Percentiles rank a stretch among this genome's conserved stretches.
phyloP scores from a whole-genome alignment of 1,284 basidiomycete genomes.

The Xerocomus nothofagi region DNA sequence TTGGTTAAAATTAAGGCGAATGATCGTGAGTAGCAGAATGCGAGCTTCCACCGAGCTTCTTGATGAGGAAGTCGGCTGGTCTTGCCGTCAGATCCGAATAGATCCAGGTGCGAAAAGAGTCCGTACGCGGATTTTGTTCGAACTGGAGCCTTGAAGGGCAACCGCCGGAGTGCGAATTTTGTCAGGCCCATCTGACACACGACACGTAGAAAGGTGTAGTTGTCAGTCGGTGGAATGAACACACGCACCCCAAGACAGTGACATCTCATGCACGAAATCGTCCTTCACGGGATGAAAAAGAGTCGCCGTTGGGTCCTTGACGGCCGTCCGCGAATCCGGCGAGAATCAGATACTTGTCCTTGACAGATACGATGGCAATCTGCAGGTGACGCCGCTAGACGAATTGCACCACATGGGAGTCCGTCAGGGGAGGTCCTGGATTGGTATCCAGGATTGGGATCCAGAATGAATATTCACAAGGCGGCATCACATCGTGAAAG shows the following conservation, averaged over 20 bases:
- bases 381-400: conserved; percentile 3
- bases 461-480: conserved; percentile 29
- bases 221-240: too few relatives aligned
- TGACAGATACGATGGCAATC: conserved; percentile 3
- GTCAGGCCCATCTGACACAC: conserved; percentile 4
- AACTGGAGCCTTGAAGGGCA: conserved; percentile 13
- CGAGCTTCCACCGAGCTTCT: conserved; percentile 24
- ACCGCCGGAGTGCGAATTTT: not conserved
- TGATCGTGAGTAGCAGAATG: conserved; percentile 31
- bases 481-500: conserved; percentile 14
- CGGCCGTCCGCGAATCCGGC: conserved; percentile 14
- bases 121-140: conserved; percentile 7
- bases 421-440: conserved; percentile 2
- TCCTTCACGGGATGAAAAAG: conserved; percentile 7
- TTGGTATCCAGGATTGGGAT: not conserved
- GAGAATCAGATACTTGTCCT: conserved; percentile 22
- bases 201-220: too few relatives aligned
- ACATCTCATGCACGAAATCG: conserved; percentile 3
- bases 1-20: conserved; percentile 30
- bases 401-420: conserved; percentile 3
- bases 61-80: conserved; percentile 24
- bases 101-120: conserved; percentile 24
- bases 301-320: conserved; percentile 17
- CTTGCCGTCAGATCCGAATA: conserved; percentile 18
- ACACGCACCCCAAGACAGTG: too few relatives aligned